Evolutionary conservation across 106 monocot species (phyloP), one percentile per base, ranked within the genome.

Genomic region (Iris macrosiphon): DNA sequence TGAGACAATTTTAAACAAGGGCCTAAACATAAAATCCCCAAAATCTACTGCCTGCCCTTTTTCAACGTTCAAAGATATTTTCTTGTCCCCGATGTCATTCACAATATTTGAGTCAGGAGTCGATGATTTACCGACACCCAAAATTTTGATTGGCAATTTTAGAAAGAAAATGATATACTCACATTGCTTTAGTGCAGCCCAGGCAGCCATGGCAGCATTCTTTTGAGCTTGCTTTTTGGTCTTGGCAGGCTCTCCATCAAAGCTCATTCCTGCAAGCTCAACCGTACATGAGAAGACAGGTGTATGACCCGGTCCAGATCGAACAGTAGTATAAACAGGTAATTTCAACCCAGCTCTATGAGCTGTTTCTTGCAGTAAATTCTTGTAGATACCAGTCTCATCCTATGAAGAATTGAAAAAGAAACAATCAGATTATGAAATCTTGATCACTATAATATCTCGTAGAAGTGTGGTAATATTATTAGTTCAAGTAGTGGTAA

Each of bases 361-460:
- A 29, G 84, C 68, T 39, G 69, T 85, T 66, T 85, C 79, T 69
- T 85, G 84, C 23, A 85, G 76, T 27, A 85, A 54, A 58, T 85
- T 85, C 46, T 85, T 85, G 60, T 85, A 85, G 0, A 85, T 72
- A 22, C 79, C 79, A 45, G 84, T 85, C 43, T 79, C 84, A 76
- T 85, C 84, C 84, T 85, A n/a, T 72, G 8, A 27, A 4, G 14
- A 17, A 18, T 5, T 49, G 18, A 31, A 30, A 22, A 40, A 22
- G 10, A 40, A 26, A 22, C 23, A 40, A 59, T 49, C n/a, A n/a
- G n/a, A n/a, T n/a, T n/a, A n/a, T n/a, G n/a, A n/a, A n/a, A n/a
- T n/a, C n/a, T n/a, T n/a, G n/a, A n/a, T n/a, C n/a, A n/a, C n/a
- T n/a, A n/a, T n/a, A n/a, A n/a, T n/a, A n/a, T n/a, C n/a, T n/a